These are phyloP conservation scores for Cnidoscolus chayamansa DNA, from an alignment of 441 rosid genomes.

Conservation along the genomic window DNA sequence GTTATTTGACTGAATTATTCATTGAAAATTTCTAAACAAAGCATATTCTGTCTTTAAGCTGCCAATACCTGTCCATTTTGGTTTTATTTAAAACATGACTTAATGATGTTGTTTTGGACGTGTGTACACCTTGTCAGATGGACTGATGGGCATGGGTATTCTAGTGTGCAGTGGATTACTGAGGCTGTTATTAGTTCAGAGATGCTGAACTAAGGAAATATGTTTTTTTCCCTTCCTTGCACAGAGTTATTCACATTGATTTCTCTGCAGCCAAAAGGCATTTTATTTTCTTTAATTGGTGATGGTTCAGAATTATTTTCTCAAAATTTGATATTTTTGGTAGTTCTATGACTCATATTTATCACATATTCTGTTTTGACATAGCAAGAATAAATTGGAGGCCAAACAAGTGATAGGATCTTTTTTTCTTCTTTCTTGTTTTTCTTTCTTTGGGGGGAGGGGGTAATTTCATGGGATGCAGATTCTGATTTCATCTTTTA, in stretches of 20 bases:
- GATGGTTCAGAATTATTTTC: background rate
- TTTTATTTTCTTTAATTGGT: background rate
- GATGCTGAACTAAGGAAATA: background rate
- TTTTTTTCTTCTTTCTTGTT: background rate
- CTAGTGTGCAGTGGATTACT: background rate
- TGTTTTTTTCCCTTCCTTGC: background rate
- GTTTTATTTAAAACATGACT: background rate
- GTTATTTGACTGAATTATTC: background rate
- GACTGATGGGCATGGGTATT: background rate
- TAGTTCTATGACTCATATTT: background rate
- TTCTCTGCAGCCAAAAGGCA: background rate
- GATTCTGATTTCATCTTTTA: background rate
- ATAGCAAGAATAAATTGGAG: background rate
- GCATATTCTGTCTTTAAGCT: background rate
- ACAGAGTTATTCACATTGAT: background rate
- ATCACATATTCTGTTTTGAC: background rate
- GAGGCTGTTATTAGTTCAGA: background rate
- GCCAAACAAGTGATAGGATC: background rate
- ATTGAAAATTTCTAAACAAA: background rate
- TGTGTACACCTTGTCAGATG: background rate
- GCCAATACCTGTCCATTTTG: background rate
- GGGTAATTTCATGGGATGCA: background rate
- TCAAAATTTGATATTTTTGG: background rate
- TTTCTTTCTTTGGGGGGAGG: no score
- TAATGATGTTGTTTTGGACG: background rate